A percentile compares a stretch with the other conserved stretches of the same genome.
phyloP scores from a whole-genome alignment of 2,329 filamentous ascomycete species.

The Trematosphaeria pertusa region DNA sequence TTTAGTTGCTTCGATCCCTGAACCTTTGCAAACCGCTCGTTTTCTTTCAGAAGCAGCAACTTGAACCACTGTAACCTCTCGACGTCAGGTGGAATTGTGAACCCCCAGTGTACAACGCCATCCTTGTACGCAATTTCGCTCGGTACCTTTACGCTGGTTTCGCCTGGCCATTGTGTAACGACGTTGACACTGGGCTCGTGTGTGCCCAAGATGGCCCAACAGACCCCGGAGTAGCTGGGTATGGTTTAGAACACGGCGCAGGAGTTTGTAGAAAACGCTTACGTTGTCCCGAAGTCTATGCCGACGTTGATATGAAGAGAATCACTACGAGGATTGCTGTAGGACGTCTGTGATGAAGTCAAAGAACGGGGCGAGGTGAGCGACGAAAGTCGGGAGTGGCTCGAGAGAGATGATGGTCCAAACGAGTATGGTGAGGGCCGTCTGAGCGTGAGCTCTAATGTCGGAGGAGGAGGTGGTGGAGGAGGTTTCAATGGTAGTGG shows the following conservation, averaged over 20 bases:
- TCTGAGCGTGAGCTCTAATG: neutral
- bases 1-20: constrained; percentile 2
- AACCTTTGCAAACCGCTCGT: constrained; percentile 1
- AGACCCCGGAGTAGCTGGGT: neutral
- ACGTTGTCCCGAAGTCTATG: constrained; percentile 21
- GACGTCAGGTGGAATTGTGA: constrained; percentile 7
- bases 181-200: neutral
- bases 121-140: constrained; percentile 13
- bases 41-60: constrained; percentile 12
- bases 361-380: neutral
- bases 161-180: constrained; percentile 8
- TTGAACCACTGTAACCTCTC: constrained; percentile 17
- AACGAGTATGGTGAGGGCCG: neutral
- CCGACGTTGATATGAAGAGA: constrained; percentile 13
- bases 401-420: neutral
- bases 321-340: too few species aligned
- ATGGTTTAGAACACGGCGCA: too few species aligned
- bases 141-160: constrained; percentile 11
- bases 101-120: constrained; percentile 14
- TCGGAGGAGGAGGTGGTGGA: neutral
- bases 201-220: neutral
- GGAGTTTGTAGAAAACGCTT: too few species aligned
- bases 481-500: neutral
- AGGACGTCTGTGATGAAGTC: neutral
- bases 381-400: neutral